Conservation (phyloP, 495 filamentous ascomycete genomes). For the Penicillium lividum region DNA sequence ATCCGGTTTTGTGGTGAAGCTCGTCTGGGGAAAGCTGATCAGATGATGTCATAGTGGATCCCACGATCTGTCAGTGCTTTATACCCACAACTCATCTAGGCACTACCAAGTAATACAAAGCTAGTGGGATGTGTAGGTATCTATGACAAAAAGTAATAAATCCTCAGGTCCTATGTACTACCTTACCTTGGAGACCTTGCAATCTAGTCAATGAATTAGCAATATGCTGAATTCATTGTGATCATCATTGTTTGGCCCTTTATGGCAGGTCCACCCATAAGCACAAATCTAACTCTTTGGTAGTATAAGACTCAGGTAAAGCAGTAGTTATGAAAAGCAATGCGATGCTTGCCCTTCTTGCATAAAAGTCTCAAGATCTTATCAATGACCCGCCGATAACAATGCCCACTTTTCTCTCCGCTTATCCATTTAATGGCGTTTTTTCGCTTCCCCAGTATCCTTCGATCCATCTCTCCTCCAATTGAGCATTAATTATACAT, state of each 20-base stretch:
- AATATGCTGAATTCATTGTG: background rate
- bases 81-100: background rate
- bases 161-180: background rate
- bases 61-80: background rate
- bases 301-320: background rate
- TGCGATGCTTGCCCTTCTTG: background rate
- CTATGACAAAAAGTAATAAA: background rate
- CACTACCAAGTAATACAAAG: background rate
- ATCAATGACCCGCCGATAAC: background rate
- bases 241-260: background rate
- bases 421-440: background rate
- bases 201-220: background rate
- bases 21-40: conserved; percentile 22
- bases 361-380: background rate
- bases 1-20: background rate
- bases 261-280: background rate
- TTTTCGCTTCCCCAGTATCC: background rate
- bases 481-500: background rate
- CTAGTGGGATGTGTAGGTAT: no score
- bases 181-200: background rate
- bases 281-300: background rate
- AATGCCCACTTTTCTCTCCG: background rate
- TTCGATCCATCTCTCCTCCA: no score
- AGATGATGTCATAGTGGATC: conserved; percentile 1
- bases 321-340: background rate